Evolutionary conservation across 148 eudicot species (phyloP), one percentile per base, ranked within the genome.

Genomic region (Fagopyrum tataricum): DNA sequence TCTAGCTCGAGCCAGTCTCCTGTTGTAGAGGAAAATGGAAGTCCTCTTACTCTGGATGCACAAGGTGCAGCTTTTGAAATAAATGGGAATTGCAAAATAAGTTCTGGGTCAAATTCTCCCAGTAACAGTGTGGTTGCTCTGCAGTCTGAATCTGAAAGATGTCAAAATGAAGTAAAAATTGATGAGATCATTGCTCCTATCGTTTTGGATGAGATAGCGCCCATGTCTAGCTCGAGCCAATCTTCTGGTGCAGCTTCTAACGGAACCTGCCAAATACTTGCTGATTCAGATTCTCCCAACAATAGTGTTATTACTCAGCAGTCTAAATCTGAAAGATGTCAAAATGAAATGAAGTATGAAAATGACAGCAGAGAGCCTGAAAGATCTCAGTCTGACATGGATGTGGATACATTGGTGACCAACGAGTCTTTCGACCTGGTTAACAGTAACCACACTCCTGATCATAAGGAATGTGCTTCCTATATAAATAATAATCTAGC

Each of bases 341-440:
- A n/a, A 44, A 44, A 44, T 70, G 49, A 44, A 43, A 20, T 43
- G 72, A 51, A 70, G 69, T 37, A 64, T 37, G 69, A 64, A 15
- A 37, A n/a, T 18, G 31, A 31, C 70, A 17, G 70, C 51, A n/a
- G 44, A 70, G 52, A n/a, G 6, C 24, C 72, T 70, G 44, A 58
- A 58, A n/a, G 64, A 23, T 9, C 10, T 58, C 31, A 12, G 7
- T 5, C 21, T 2, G 64, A 58, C 64, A 58, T 58, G 64, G 64
- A 58, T n/a, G 64, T 58, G 64, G 64, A 58, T 58, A 8, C 12
- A 58, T 5, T 18, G 4, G 64, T 12, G 64, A 58, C n/a, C 31
- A 58, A 58, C 64, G 13, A 1, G 13, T 46, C 49, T 2, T 23
- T 17, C n/a, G n/a, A 0, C 64, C 11, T 58, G 64, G 24, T 20